These are phyloP conservation scores for Andalucia godoyi DNA, from an alignment of 78 protist genomes.

Conservation along the genomic window DNA sequence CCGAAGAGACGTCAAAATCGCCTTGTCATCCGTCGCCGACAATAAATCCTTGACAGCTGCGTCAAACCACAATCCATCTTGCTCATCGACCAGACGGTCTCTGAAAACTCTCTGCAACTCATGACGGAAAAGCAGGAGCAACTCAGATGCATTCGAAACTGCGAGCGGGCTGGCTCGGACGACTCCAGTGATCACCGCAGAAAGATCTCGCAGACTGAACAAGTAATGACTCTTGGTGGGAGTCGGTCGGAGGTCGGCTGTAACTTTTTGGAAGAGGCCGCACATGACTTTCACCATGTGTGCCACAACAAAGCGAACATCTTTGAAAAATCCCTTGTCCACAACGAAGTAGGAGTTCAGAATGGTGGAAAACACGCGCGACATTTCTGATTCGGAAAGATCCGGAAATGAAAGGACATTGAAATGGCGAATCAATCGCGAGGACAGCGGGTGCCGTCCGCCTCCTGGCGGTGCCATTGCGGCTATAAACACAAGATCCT, in stretches of 20 bases:
- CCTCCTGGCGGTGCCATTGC: constrained; percentile 74
- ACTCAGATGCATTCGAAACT: background rate
- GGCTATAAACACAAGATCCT: constrained; percentile 17
- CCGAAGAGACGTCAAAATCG: no score
- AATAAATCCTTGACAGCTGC: background rate
- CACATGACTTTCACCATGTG: constrained; percentile 19
- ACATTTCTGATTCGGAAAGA: constrained; percentile 9
- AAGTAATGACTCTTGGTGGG: constrained; percentile 44
- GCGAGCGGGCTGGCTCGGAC: constrained; percentile 5
- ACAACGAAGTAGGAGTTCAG: constrained; percentile 14
- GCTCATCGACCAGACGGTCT: constrained; percentile 68
- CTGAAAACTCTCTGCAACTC: constrained; percentile 74
- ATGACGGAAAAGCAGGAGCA: constrained; percentile 61
- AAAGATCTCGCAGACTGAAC: constrained; percentile 54
- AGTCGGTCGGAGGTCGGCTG: constrained; percentile 23
- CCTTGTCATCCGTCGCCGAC: no score
- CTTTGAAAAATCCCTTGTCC: background rate
- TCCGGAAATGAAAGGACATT: constrained; percentile 43
- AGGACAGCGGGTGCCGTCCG: constrained; percentile 48
- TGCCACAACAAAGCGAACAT: background rate
- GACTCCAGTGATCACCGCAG: constrained; percentile 65
- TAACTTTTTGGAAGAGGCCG: constrained; percentile 6
- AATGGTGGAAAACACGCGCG: constrained; percentile 33
- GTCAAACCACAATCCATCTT: constrained; percentile 43
- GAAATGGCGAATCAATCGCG: constrained; percentile 59